A percentile compares a stretch with the other conserved stretches of the same genome.
phyloP scores from a whole-genome alignment of 1,284 basidiomycete genomes.

The Cryptococcus wingfieldii region DNA sequence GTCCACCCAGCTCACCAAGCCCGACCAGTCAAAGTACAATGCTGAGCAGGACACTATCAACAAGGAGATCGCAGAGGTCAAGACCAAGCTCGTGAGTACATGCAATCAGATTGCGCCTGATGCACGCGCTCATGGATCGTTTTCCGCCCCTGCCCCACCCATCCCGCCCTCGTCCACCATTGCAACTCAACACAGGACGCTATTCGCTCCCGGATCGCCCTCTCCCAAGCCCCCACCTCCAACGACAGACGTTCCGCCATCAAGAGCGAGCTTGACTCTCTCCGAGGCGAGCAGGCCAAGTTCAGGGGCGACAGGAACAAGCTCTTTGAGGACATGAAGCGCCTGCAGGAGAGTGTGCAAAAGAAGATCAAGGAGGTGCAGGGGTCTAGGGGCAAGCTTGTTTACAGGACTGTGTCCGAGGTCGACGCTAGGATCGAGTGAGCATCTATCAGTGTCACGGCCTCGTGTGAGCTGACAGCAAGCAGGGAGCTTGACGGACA shows the following conservation, averaged over 20 bases:
- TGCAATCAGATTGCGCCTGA: neutral
- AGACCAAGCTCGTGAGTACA: conserved; percentile 70
- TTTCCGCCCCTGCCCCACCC: neutral
- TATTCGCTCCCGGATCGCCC: conserved; percentile 72
- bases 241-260: conserved; percentile 62
- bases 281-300: conserved; percentile 75
- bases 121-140: conserved; percentile 1
- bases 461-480: neutral
- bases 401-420: conserved; percentile 83
- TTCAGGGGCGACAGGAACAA: conserved; percentile 69
- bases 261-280: conserved; percentile 72
- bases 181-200: conserved; percentile 55
- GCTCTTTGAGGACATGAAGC: conserved; percentile 76
- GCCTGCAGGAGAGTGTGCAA: conserved; percentile 71
- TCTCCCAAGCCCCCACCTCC: conserved; percentile 57
- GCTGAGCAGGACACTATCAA: conserved; percentile 78
- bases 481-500: conserved; percentile 73
- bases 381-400: conserved; percentile 69
- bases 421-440: conserved; percentile 83
- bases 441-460: conserved; percentile 26
- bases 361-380: conserved; percentile 93
- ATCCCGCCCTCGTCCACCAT: neutral
- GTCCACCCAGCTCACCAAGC: conserved; percentile 53
- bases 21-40: conserved; percentile 76
- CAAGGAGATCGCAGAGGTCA: conserved; percentile 73